These are phyloP conservation scores for Eremothecium gossypii DNA, from an alignment of 1,139 yeast species.

Conservation along the genomic window DNA sequence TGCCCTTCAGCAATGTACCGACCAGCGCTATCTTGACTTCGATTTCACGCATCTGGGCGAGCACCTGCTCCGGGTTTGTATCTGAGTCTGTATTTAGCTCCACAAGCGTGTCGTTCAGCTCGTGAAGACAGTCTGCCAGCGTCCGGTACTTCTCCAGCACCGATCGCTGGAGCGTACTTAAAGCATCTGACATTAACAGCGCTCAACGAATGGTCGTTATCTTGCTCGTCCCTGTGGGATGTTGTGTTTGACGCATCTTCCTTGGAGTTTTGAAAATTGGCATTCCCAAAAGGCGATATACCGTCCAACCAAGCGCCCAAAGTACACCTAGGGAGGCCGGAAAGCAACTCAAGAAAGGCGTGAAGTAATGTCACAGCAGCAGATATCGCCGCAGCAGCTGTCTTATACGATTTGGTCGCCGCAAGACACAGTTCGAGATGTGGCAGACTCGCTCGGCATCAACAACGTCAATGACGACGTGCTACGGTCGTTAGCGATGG, in stretches of 20 bases:
- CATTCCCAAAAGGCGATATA: neutral
- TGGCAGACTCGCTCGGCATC: conserved; percentile 85
- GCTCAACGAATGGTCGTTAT: too few species aligned
- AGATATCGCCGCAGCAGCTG: conserved; percentile 17
- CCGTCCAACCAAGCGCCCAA: neutral
- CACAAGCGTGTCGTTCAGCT: conserved; percentile 23
- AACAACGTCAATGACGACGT: conserved; percentile 79
- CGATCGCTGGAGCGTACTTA: conserved; percentile 23
- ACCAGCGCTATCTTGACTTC: conserved; percentile 59
- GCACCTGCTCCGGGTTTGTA: conserved; percentile 25
- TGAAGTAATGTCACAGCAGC: conserved; percentile 13
- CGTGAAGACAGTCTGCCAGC: conserved; percentile 21
- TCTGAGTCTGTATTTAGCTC: conserved; percentile 16
- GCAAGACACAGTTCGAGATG: conserved; percentile 91
- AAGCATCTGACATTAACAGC: conserved; percentile 13
- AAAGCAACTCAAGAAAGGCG: neutral
- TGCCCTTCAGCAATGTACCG: conserved; percentile 58
- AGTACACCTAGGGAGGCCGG: neutral
- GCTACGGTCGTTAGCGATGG: conserved; percentile 94
- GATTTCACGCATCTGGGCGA: conserved; percentile 38
- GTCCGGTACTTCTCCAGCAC: conserved; percentile 23
- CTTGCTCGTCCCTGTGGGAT: too few species aligned
- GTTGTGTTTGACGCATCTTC: neutral
- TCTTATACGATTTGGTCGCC: conserved; percentile 98
- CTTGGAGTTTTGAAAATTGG: neutral